Evolutionary conservation across 305 asterid species (phyloP), one percentile per base, ranked within the genome.

Genomic region (Fraxinus angustifolia): DNA sequence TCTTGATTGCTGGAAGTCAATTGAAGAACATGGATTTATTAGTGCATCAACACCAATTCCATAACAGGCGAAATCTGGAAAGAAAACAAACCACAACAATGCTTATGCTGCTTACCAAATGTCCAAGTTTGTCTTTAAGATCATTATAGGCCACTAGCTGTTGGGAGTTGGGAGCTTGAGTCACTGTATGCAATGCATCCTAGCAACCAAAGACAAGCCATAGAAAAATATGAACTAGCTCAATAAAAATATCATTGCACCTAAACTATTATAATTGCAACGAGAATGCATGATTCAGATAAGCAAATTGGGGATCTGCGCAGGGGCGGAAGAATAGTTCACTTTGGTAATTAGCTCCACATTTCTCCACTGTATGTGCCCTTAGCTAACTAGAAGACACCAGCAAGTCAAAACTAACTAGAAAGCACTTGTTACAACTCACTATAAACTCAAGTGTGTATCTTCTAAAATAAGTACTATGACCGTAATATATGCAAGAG

Each of bases 1-100:
- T 81, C 81, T 87, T 71, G 89, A 70, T 91, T 92, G 92, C 99
- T 95, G 87, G 83, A 48, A 86, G n/a, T 16, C 83, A 31, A 75
- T 79, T 78, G 16, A 50, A 78, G 73, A 73, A 56, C 68, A 73
- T 5, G 17, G 8, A 34, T 38, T 38, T 1, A 35, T 62, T 76
- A 83, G 75, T 3, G 73, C 82, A 78, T 35, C 23, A 80, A 34
- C 21, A 26, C 12, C 73, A 67, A 72, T 17, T 31, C 38, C 53
- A 45, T 45, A 48, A 79, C 42, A 50, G 12, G 31, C 83, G 70
- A 45, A 0, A 81, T 16, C 17, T 3, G 38, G 60, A 30, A 38
- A 42, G 3, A 17, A n/a, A 40, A 48, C 3, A 72, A 48, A 70
- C 65, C 83, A 26, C 19, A 38, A 81, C 16, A 83, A 60, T 6